phyloP scores from a whole-genome alignment of 2,329 filamentous ascomycete species.

The Verticillium alfalfae region DNA sequence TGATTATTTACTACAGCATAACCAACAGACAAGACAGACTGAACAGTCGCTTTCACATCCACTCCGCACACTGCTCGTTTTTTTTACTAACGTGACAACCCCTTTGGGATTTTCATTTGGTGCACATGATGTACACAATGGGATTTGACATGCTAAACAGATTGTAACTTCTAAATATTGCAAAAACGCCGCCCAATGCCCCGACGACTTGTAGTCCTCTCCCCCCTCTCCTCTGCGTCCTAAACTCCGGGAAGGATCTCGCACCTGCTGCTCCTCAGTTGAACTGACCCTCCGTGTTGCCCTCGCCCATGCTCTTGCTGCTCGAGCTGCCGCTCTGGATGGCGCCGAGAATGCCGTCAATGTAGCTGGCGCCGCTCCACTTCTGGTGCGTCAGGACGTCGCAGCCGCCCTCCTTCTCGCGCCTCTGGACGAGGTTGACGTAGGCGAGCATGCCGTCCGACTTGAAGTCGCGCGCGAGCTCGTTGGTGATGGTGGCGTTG shows the following conservation, averaged over 20 bases:
- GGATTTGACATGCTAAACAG: too few species aligned
- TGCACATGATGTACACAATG: too few species aligned
- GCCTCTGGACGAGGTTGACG: conserved; percentile 83
- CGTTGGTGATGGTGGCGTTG: conserved; percentile 59
- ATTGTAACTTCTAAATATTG: too few species aligned
- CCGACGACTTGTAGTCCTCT: neutral
- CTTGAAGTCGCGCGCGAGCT: conserved; percentile 79
- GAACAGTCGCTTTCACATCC: neutral
- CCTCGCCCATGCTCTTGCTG: conserved; percentile 90
- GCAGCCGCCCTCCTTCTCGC: conserved; percentile 85
- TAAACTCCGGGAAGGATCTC: too few species aligned
- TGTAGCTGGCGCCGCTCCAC: conserved; percentile 65
- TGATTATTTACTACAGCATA: neutral
- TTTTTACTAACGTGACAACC: too few species aligned
- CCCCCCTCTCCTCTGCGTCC: neutral
- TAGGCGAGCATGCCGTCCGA: conserved; percentile 94
- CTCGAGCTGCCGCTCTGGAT: conserved; percentile 89
- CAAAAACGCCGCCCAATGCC: conserved; percentile 11
- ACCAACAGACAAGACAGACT: neutral
- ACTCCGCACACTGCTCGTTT: neutral
- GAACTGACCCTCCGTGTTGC: conserved; percentile 78
- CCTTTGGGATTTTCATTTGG: too few species aligned
- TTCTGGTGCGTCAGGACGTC: conserved; percentile 96
- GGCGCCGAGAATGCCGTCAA: conserved; percentile 83
- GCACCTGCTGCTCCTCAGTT: conserved; percentile 16